Conservation (phyloP, 106 monocot genomes). For the Allium sativum region DNA sequence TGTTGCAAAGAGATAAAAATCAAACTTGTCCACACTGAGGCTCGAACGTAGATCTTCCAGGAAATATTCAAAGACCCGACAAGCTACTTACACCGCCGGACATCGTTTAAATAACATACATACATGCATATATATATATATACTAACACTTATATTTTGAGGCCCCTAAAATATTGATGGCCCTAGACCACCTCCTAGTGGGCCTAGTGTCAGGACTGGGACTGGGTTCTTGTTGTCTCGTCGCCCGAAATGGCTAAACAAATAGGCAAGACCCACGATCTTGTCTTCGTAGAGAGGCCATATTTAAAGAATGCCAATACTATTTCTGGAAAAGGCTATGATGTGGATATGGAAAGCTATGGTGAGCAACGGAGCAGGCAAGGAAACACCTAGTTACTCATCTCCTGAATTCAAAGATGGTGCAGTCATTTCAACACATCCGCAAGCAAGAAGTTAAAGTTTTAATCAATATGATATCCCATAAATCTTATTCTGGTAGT, state of each 20-base stretch:
- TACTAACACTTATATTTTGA: too few species aligned
- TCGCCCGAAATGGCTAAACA: constrained; percentile 20
- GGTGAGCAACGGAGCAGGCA: constrained; percentile 18
- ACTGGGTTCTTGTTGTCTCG: constrained; percentile 27
- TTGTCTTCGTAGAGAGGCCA: constrained; percentile 23
- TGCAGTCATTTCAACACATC: constrained; percentile 8
- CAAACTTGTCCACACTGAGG: too few species aligned
- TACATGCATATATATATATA: too few species aligned
- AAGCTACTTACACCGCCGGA: too few species aligned
- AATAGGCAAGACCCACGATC: constrained; percentile 29
- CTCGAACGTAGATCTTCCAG: too few species aligned
- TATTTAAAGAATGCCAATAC: not conserved
- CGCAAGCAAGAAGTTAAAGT: constrained; percentile 17
- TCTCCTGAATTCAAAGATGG: constrained; percentile 20
- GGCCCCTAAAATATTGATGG: too few species aligned
- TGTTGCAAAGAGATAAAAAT: too few species aligned
- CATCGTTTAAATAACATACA: too few species aligned
- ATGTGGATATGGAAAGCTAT: constrained; percentile 19
- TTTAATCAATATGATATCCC: constrained; percentile 5
- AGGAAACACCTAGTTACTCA: constrained; percentile 16
- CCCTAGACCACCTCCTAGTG: too few species aligned
- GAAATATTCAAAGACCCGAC: too few species aligned
- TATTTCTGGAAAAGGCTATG: constrained; percentile 6
- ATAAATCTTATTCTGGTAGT: not conserved
- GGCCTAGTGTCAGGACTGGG: constrained; percentile 14